Evolutionary conservation across 306 rosid genomes (phyloP), one percentile per base, ranked within the genome.

Genomic region (Lablab purpureus): DNA sequence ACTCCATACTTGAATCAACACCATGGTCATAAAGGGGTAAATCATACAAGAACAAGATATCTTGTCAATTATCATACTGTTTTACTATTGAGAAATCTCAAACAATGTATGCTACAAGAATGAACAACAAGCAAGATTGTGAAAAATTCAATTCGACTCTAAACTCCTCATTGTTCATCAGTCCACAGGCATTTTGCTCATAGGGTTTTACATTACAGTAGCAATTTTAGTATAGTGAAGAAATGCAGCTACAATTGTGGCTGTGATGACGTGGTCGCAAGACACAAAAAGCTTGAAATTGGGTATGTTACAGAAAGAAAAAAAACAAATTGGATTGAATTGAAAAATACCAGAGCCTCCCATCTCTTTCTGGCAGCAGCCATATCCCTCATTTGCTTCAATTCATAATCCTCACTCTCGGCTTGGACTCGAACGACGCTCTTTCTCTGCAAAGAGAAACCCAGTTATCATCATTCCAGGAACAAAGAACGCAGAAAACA

Each of bases 281-380:
- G 51, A 46, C 4, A 6, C 5, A 46, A 14, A 49, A 15, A 17
- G 7, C 7, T 15, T 15, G 21, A 45, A 45, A 49, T 17, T 49
- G 21, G 6, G 52, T 1, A 27, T 30, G 54, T 17, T 0, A 51
- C 12, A 18, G 27, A n/a, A 64, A 80, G 6, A 66, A 17, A 69
- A 19, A 64, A 67, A 19, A 18, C 2, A 65, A 40, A 40, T 60
- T 11, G 18, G 30, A 34, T 15, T 47, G 47, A 60, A 79, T 65
- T 50, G 85, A 88, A 71, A 78, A 86, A 92, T 88, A 95, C 98
- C 99, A 92, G 84, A 85, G 97, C 87, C 65, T 95, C 97, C 98
- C 97, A 91, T 92, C 98, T 91, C 88, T 91, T 95, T 73, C 87
- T 92, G 52, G 99, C 97, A 76, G 99, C 94, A 85, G 92, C 89